Base-by-base conservation (phyloP, 805 yeast genomes). In the Candida alai region DNA sequence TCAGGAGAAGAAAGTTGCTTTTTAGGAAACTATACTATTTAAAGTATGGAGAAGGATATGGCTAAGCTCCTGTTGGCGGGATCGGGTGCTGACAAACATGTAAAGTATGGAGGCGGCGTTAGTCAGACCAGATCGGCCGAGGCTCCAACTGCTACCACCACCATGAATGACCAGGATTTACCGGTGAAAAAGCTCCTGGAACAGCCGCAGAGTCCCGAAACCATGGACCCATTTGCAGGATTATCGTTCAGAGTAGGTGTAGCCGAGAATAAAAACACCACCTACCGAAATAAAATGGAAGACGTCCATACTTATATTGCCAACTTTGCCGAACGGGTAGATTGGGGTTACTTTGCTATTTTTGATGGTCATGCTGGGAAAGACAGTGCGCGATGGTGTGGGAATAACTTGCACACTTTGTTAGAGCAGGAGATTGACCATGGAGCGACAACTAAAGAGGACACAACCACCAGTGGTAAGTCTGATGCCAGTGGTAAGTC, bases 351-450 rank as follows among this genome's bases (percentile, higher is more conserved):
- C 54, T 88, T 90, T 71, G 97, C 94, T 12, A 73, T 90, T 1
- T 90, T 88, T 60, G 98, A 90, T 59, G 98, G 98, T 8, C 98
- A 90, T 61, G 97, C 97, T 2, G 98, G 98, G 15, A 78, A 78
- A 36, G 86, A 79, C 45, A 82, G 95, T 6, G 95, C 98, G 2
- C 76, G 90, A 49, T 89, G 95, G 94, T 88, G 97, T 63, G 95
- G 96, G 0, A 79, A 85, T 42, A 78, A 84, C 48, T 58, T 90
- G 37, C 97, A 90, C 54, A 65, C 78, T 16, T 60, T 83, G 19
- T 54, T 84, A 28, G 87, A 80, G 45, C 72, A 72, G 35, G 73
- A 70, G 35, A 70, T 87, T 14, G 52, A 31, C 7, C 11, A 18
- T 5, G 28, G 30, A 14, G 22, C 28, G 15, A 19, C 19, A 16